Percentiles rank a stretch among this genome's conserved stretches.
Conservation (phyloP, 495 filamentous ascomycete genomes). For the Penicillium ochrochloron region DNA sequence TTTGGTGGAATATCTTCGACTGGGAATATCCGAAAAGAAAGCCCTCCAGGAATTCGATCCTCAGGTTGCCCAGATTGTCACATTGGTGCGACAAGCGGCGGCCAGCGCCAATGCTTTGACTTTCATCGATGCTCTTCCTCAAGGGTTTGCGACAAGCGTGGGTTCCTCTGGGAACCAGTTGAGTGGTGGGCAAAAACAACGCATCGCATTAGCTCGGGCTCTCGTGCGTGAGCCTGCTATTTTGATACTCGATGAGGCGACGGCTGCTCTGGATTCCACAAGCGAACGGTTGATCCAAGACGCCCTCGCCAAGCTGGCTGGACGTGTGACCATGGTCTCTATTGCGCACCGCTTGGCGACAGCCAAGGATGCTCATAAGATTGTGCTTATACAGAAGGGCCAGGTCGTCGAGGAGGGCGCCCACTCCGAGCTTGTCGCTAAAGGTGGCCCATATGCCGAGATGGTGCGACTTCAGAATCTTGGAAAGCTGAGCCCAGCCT, state of each 20-base stretch:
- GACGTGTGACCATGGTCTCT: constrained; percentile 43
- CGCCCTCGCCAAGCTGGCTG: constrained; percentile 46
- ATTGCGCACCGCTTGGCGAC: constrained; percentile 49
- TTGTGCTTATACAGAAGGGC: constrained; percentile 57
- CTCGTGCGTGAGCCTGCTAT: constrained; percentile 74
- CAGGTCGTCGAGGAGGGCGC: constrained; percentile 56
- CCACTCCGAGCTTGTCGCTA: constrained; percentile 41
- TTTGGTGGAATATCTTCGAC: constrained; percentile 33
- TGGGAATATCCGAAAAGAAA: constrained; percentile 31
- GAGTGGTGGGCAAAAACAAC: constrained; percentile 65
- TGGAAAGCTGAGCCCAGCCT: constrained; percentile 25
- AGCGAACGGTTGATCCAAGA: constrained; percentile 54
- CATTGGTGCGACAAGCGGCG: constrained; percentile 44
- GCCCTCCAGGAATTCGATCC: constrained; percentile 25
- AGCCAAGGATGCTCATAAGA: constrained; percentile 63
- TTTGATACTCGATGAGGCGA: constrained; percentile 81
- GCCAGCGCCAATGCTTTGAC: constrained; percentile 40
- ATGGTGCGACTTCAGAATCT: constrained; percentile 44
- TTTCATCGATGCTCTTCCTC: constrained; percentile 52
- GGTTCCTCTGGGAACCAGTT: constrained; percentile 59
- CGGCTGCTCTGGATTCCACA: constrained; percentile 57
- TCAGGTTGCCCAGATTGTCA: constrained; percentile 41
- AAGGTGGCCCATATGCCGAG: constrained; percentile 46
- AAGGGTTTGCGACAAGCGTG: constrained; percentile 53
- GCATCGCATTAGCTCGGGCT: constrained; percentile 68